Evolutionary conservation across 2,329 filamentous ascomycete genomes (phyloP).

Genomic region (Ophiocordyceps camponoti-leonardi): DNA sequence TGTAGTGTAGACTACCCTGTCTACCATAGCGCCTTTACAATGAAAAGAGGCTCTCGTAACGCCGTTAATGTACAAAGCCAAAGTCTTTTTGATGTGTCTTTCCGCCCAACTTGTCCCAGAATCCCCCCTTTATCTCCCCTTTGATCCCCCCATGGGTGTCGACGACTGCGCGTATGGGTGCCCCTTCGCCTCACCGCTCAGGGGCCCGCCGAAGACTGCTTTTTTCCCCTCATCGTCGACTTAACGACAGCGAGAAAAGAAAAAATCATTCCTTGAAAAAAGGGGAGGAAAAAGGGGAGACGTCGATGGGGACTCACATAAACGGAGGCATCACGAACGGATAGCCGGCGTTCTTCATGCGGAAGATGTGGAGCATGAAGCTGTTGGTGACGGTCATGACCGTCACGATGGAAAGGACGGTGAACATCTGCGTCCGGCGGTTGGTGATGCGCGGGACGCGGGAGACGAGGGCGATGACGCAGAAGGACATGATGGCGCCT

Average conservation of each 20-base stretch:
- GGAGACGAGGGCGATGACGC: constrained; percentile 74
- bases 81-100: no score
- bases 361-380: constrained; percentile 85
- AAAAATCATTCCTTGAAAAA: not conserved
- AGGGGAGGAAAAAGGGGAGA: not conserved
- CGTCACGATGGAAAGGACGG: constrained; percentile 62
- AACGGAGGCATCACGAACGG: constrained; percentile 91
- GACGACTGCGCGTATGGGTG: no score
- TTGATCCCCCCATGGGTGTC: not conserved
- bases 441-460: constrained; percentile 85
- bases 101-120: no score
- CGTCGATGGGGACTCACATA: constrained; percentile 22
- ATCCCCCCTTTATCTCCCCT: no score
- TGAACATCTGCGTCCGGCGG: constrained; percentile 59
- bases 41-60: not conserved
- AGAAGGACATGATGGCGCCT: constrained; percentile 65
- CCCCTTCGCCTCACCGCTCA: not conserved
- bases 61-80: not conserved
- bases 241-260: not conserved
- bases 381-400: constrained; percentile 76
- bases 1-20: not conserved
- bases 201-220: not conserved
- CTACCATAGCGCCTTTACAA: not conserved
- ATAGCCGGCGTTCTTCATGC: constrained; percentile 87
- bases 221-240: not conserved